Percentiles rank a stretch among this genome's conserved stretches.
phyloP scores from a whole-genome alignment of 495 filamentous ascomycete genomes.

The Lineolata rhizophorae region DNA sequence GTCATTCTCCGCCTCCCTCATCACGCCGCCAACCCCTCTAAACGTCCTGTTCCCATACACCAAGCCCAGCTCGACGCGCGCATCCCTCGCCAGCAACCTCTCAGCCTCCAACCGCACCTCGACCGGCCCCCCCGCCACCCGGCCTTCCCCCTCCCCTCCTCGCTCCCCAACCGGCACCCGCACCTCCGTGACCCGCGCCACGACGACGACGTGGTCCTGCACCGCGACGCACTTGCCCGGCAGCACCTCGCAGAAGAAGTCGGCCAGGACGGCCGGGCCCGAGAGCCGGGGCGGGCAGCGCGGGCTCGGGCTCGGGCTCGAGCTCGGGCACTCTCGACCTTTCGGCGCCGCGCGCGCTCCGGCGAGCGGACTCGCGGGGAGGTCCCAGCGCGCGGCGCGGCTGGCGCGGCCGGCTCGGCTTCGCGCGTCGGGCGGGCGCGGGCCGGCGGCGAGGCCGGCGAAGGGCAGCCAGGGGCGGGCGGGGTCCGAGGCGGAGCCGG shows the following conservation, averaged over 20 bases:
- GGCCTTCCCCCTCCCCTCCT: background rate
- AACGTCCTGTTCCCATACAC: too few species aligned
- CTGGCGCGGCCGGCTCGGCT: background rate
- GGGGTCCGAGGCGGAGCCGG: background rate
- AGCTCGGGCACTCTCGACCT: constrained; percentile 11
- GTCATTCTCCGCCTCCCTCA: too few species aligned
- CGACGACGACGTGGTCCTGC: constrained; percentile 30
- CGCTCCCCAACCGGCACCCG: too few species aligned
- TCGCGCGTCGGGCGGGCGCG: background rate
- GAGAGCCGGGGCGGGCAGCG: constrained; percentile 7
- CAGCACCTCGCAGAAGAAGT: constrained; percentile 19
- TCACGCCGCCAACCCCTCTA: too few species aligned
- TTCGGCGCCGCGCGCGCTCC: constrained; percentile 8
- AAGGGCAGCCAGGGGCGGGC: too few species aligned
- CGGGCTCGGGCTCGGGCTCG: constrained; percentile 9
- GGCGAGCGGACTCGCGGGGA: too few species aligned
- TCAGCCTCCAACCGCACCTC: too few species aligned
- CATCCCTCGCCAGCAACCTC: too few species aligned
- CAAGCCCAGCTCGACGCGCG: too few species aligned
- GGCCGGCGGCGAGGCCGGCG: background rate
- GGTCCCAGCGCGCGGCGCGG: background rate
- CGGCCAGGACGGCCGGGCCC: constrained; percentile 20
- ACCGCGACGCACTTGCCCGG: constrained; percentile 19
- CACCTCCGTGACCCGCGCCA: constrained; percentile 24
- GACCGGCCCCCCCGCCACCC: background rate